Percentiles rank a stretch among this genome's conserved stretches.
These are phyloP conservation scores for Aureobasidium pullulans DNA, from an alignment of 2,329 filamentous ascomycete species.

Conservation along the genomic window DNA sequence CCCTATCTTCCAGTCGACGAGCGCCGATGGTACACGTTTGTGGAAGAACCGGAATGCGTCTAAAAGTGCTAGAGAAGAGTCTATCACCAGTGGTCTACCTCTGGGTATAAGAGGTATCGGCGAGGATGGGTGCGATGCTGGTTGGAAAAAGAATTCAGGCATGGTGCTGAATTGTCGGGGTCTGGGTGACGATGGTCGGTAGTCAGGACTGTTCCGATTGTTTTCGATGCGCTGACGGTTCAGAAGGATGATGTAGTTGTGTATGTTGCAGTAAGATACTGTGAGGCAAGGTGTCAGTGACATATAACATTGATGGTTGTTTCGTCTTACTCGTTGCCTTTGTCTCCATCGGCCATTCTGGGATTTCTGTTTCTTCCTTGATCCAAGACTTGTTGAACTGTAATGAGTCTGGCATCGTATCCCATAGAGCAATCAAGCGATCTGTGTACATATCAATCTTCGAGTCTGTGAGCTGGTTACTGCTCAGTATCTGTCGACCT, in stretches of 20 bases:
- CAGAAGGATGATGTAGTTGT: conserved; percentile 42
- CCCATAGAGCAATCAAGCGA: conserved; percentile 33
- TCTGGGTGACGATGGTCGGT: background rate
- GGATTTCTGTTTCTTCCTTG: conserved; percentile 29
- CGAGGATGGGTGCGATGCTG: conserved; percentile 17
- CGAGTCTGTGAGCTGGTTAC: conserved; percentile 33
- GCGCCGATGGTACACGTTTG: conserved; percentile 33
- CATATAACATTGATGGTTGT: too few relatives aligned
- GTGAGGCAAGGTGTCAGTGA: background rate
- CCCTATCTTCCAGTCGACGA: conserved; percentile 42
- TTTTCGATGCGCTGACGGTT: conserved; percentile 39
- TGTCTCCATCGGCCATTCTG: conserved; percentile 41
- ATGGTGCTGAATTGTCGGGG: background rate
- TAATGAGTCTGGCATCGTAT: conserved; percentile 41
- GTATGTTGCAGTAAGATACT: conserved; percentile 42
- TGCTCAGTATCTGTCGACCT: conserved; percentile 41
- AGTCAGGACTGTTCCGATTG: conserved; percentile 5
- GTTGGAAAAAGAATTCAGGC: background rate
- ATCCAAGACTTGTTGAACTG: conserved; percentile 42
- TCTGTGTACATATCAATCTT: conserved; percentile 44
- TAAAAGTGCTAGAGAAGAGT: conserved; percentile 35
- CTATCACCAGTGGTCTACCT: conserved; percentile 34
- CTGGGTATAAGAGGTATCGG: conserved; percentile 9
- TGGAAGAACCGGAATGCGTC: conserved; percentile 42
- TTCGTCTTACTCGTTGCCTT: conserved; percentile 36